Conservation (phyloP, 2,329 filamentous ascomycete species). For the Epichloe hybrida region DNA sequence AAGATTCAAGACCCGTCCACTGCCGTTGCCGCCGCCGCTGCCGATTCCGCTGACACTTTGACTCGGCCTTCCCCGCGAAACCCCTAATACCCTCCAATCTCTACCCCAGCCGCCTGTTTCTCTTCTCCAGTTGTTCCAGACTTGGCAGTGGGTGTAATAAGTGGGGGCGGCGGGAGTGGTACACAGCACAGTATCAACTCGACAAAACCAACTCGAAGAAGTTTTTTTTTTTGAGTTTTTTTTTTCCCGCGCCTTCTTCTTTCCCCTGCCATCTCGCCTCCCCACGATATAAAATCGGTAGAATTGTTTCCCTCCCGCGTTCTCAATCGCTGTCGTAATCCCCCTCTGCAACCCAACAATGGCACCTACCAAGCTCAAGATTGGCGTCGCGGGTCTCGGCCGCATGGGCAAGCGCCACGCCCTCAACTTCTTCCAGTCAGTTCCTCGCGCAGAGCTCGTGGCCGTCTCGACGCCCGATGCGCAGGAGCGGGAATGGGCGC, state of each 20-base stretch:
- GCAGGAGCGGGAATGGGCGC: conserved; percentile 30
- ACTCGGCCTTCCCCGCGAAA: neutral
- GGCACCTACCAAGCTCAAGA: conserved; percentile 20
- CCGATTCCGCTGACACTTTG: too few relatives aligned
- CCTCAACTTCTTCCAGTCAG: conserved; percentile 30
- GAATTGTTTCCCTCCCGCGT: neutral
- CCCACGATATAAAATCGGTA: neutral
- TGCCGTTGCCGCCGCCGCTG: too few relatives aligned
- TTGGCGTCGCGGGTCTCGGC: conserved; percentile 35
- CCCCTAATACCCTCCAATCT: neutral
- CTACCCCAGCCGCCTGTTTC: neutral
- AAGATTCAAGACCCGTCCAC: too few relatives aligned
- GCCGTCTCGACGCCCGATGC: conserved; percentile 34
- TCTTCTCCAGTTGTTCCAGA: neutral
- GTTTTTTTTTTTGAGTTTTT: too few relatives aligned
- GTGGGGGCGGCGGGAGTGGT: too few relatives aligned
- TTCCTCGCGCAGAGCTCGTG: conserved; percentile 33
- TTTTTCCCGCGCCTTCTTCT: too few relatives aligned
- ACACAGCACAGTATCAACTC: too few relatives aligned
- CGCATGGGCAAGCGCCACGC: conserved; percentile 41
- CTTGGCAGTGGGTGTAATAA: too few relatives aligned
- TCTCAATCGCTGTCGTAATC: neutral
- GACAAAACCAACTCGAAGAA: too few relatives aligned
- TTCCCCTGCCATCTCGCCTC: neutral
- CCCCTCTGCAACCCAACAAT: conserved; percentile 4